A percentile compares a stretch with the other conserved stretches of the same genome.
Conservation (phyloP, 352 stramenopile species). For the Plasmopara viticola region DNA sequence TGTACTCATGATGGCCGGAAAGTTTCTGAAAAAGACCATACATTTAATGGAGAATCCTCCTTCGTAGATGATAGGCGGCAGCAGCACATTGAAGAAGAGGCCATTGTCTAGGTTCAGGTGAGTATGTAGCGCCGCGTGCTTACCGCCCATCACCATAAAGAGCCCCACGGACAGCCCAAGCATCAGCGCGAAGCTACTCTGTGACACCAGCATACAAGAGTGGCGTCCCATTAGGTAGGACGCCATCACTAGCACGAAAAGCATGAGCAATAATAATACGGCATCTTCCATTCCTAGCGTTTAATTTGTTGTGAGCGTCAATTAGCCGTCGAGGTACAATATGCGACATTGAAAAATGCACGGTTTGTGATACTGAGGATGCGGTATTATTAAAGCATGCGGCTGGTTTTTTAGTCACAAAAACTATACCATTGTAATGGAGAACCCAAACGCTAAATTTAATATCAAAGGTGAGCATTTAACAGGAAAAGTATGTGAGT, state of each 20-base stretch:
- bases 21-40: constrained; percentile 81
- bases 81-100: constrained; percentile 82
- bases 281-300: constrained; percentile 63
- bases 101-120: constrained; percentile 85
- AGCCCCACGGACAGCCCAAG: constrained; percentile 71
- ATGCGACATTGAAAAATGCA: neutral
- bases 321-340: neutral
- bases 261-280: constrained; percentile 76
- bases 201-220: constrained; percentile 80
- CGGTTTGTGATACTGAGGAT: neutral
- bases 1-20: constrained; percentile 82
- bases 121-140: constrained; percentile 55
- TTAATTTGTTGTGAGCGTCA: neutral
- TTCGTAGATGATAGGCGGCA: constrained; percentile 86
- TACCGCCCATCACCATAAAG: constrained; percentile 60
- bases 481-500: too few relatives aligned
- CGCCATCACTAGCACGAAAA: constrained; percentile 84
- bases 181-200: constrained; percentile 80
- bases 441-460: too few relatives aligned
- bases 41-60: constrained; percentile 82
- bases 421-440: too few relatives aligned
- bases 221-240: constrained; percentile 84
- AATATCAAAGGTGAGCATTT: too few relatives aligned
- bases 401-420: too few relatives aligned
- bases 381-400: neutral